Base-by-base conservation (phyloP, 2,329 filamentous ascomycete genomes). In the Fusarium mexicanum region DNA sequence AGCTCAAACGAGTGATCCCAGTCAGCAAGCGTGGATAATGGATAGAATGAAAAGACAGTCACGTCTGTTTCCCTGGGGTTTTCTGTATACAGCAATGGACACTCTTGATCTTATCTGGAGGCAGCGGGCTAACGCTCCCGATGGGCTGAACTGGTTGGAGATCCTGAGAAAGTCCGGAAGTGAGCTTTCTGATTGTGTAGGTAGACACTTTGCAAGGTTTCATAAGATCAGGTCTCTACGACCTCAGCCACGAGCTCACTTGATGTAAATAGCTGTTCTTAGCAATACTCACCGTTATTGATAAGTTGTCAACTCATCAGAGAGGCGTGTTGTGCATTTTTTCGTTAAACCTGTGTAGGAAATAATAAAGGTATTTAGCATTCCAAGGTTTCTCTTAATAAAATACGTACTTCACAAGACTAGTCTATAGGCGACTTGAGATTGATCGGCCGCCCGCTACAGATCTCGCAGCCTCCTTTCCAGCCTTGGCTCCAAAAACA, bases 21-120 rank as follows among this genome's bases (percentile, higher is more conserved):
- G 26, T 17, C 54, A 51, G 8, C 65, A 67, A 24, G 46, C 53
- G 12, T 68, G 53, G 65, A 61, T 65, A 6, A 29, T 61, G 29
- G 41, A 58, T 10, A 61, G 65, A 17, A 68, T 68, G 53, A 38
- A 38, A 22, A 35, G 62, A 17, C 62, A 67, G 6, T 58, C 62
- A 8, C 33, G 47, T 6, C 44, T 50, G 2, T 65, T 67, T 26
- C 65, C 62, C 0, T 68, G 65, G 62, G 65, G 65, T 1, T 67
- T 68, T 18, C 18, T 68, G 14, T 68, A 68, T n/a, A 68, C 65
- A 16, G 64, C 65, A 5, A 68, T 68, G 26, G 62, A 61, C 4
- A 68, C 65, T 3, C 46, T 68, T 4, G 53, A 51, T 17, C 44
- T 68, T 7, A 68, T 68, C n/a, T 68, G 65, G 65, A n/a, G 20